Base-by-base conservation (phyloP, 139 green algal species). In the Pleodorina starrii region DNA sequence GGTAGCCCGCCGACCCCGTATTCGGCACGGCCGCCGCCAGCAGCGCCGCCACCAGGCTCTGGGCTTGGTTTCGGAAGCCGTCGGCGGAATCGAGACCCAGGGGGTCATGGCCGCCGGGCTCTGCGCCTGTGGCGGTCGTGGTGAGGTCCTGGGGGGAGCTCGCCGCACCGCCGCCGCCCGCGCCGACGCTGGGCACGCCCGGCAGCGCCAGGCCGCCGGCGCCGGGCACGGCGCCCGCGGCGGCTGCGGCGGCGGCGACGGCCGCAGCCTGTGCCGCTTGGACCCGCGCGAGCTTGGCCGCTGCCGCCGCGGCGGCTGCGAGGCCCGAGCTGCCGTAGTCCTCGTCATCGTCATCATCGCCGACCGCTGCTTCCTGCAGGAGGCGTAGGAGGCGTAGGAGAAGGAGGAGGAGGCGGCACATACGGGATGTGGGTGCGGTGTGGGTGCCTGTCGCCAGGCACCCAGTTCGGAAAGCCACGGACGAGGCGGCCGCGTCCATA, bases 11-110 rank as follows among this genome's bases (percentile, higher is more conserved):
- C 5, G 36, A 42, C 12, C n/a, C 60, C 4, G 57, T 19, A 42
- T 5, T 71, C 16, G 80, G 81, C 29, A 77, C 60, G 14, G 81
- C 81, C 44, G 81, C 81, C 60, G 81, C 81, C 16, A 87, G 81
- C 42, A 87, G 59, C 16, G 81, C 81, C 16, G 81, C 81, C 29
- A 87, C 81, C 43, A 87, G 59, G 1, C 54, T 76, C 81, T 74
- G 43, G 0, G 81, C 80, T 59, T 59, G 59, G 29, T 42, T 78
- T 19, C 54, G 78, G 54, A 59, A 74, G 25, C 54, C 38, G 12
- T 85, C 54, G 5, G 36, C 12, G 6, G 40, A 5, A 36, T 51
- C 43, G 42, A 73, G 25, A 2, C 21, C n/a, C 40, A 87, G 10
- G 32, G 21, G 42, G 10, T 59, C 51, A 80, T 35, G 11, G 27